These are phyloP conservation scores for Bassia scoparia DNA, from an alignment of 148 eudicot genomes.

Conservation along the genomic window DNA sequence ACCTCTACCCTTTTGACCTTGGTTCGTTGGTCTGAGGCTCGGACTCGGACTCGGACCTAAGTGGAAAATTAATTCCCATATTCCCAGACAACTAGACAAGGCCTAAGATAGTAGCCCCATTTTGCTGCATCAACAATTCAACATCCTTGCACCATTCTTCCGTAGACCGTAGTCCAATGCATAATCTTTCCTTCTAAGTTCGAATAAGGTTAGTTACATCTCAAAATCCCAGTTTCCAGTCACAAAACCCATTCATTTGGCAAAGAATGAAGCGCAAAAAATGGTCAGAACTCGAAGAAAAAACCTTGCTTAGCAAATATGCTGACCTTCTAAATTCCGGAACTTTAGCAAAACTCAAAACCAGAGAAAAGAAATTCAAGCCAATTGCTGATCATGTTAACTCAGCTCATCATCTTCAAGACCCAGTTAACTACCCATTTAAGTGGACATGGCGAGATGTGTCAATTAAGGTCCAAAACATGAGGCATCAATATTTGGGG, in stretches of 20 bases:
- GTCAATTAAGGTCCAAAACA: conserved; percentile 86
- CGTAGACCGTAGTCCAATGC: too few relatives aligned
- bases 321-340: conserved; percentile 54
- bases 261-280: conserved; percentile 78
- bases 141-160: too few relatives aligned
- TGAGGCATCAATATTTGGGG: conserved; percentile 92
- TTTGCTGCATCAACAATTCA: too few relatives aligned
- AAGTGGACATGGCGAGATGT: conserved; percentile 92
- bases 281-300: conserved; percentile 84
- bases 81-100: too few relatives aligned
- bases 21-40: too few relatives aligned
- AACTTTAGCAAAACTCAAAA: conserved; percentile 58
- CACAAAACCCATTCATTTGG: not conserved
- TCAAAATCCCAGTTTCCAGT: not conserved
- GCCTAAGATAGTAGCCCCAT: too few relatives aligned
- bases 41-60: too few relatives aligned
- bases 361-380: conserved; percentile 86
- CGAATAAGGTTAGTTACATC: too few relatives aligned
- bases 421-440: conserved; percentile 64
- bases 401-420: conserved; percentile 54
- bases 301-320: conserved; percentile 58
- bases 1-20: too few relatives aligned
- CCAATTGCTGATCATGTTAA: conserved; percentile 88
- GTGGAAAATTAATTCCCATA: too few relatives aligned
- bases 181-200: too few relatives aligned